A percentile compares a stretch with the other conserved stretches of the same genome.
These are phyloP conservation scores for Lasiodiplodia citricola DNA, from an alignment of 2,329 filamentous ascomycete genomes.

Conservation along the genomic window DNA sequence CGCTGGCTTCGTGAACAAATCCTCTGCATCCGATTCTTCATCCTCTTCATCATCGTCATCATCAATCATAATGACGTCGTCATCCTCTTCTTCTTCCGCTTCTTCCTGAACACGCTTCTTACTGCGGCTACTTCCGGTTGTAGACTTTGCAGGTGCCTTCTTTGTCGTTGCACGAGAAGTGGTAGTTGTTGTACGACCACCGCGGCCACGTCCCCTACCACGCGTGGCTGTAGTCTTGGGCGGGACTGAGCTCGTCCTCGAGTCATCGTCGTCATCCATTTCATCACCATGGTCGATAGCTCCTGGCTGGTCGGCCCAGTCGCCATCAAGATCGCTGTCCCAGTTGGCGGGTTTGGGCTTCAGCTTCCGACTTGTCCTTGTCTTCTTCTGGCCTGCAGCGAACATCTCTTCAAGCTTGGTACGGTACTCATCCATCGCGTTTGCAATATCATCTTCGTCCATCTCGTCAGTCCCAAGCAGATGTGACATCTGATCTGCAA, in stretches of 20 bases:
- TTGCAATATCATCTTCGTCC: conserved; percentile 72
- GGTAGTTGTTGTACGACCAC: conserved; percentile 47
- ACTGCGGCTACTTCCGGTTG: conserved; percentile 39
- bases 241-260: conserved; percentile 35
- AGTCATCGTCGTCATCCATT: conserved; percentile 42
- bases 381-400: conserved; percentile 65
- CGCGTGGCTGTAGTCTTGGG: conserved; percentile 49
- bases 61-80: conserved; percentile 47
- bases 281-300: conserved; percentile 63
- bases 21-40: conserved; percentile 39
- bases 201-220: conserved; percentile 53
- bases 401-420: conserved; percentile 74
- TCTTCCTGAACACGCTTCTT: conserved; percentile 47
- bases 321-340: conserved; percentile 88
- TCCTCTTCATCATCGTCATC: conserved; percentile 55
- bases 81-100: conserved; percentile 49
- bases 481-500: conserved; percentile 51
- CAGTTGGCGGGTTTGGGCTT: conserved; percentile 80
- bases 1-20: conserved; percentile 44
- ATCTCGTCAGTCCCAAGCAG: conserved; percentile 45
- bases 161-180: conserved; percentile 43
- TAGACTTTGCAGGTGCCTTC: conserved; percentile 42
- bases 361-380: conserved; percentile 60
- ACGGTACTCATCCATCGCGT: conserved; percentile 75
- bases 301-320: conserved; percentile 80